A percentile compares a stretch with the other conserved stretches of the same genome.
phyloP scores from a whole-genome alignment of 2,329 filamentous ascomycete species.

The Metarhizium rileyi region DNA sequence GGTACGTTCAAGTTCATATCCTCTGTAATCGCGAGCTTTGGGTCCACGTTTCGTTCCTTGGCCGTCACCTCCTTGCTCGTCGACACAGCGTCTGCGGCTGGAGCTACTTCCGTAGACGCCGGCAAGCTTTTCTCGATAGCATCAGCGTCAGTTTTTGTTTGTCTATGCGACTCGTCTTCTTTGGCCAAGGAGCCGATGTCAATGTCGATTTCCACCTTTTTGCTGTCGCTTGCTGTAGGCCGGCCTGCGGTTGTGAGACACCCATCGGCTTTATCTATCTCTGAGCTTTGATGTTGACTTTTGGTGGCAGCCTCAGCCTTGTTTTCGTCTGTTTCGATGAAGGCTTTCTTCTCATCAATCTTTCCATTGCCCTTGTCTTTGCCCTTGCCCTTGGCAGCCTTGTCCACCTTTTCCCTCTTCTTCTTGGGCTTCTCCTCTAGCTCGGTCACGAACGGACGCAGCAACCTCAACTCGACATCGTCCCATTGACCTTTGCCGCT shows the following conservation, averaged over 20 bases:
- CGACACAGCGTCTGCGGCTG: not conserved
- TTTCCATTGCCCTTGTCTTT: conserved; percentile 17
- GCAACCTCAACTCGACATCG: conserved; percentile 61
- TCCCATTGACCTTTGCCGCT: conserved; percentile 82
- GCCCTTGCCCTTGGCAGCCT: conserved; percentile 19
- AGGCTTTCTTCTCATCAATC: not conserved
- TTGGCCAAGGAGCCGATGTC: not conserved
- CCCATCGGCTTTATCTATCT: not conserved
- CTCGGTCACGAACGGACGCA: conserved; percentile 55
- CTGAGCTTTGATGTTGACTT: not conserved
- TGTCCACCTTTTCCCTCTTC: conserved; percentile 36
- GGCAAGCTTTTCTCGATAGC: not conserved
- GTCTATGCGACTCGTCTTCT: not conserved
- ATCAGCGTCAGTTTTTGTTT: not conserved
- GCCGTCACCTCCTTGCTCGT: not conserved
- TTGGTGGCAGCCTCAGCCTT: conserved; percentile 6
- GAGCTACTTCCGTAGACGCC: not conserved
- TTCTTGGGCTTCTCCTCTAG: conserved; percentile 54
- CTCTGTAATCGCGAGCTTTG: not conserved
- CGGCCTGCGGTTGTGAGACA: not conserved
- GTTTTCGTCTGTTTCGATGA: conserved; percentile 9
- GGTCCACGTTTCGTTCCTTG: not conserved
- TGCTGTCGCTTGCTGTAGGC: not conserved
- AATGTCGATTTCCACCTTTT: not conserved
- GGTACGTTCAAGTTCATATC: too few relatives aligned